phyloP scores from a whole-genome alignment of 495 filamentous ascomycete species.

The Xylaria cubensis region DNA sequence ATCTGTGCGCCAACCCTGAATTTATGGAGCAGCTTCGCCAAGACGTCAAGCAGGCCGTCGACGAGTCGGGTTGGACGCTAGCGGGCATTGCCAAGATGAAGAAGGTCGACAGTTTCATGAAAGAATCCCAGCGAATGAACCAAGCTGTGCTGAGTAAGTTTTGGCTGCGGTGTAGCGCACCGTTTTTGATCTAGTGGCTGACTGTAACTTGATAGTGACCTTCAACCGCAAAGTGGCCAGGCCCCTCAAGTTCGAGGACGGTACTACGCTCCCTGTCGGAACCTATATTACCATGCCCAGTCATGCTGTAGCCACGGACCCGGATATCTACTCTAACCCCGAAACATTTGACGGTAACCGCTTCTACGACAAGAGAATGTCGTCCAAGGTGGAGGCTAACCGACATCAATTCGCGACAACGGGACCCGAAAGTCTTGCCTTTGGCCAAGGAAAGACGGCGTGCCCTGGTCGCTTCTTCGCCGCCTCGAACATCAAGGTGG shows the following conservation, averaged over 20 bases:
- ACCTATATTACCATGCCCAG: constrained; percentile 42
- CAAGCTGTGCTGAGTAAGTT: constrained; percentile 32
- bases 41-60: constrained; percentile 47
- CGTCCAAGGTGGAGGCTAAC: constrained; percentile 40
- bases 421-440: constrained; percentile 47
- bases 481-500: constrained; percentile 59
- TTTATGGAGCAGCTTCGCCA: constrained; percentile 56
- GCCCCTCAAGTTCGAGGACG: constrained; percentile 28
- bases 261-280: constrained; percentile 23
- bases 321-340: constrained; percentile 39
- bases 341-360: constrained; percentile 57
- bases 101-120: constrained; percentile 59
- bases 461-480: constrained; percentile 69
- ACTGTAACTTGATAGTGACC: constrained; percentile 20
- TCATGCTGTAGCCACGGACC: constrained; percentile 42
- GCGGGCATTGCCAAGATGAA: constrained; percentile 47
- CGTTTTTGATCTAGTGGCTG: constrained; percentile 6
- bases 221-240: constrained; percentile 28
- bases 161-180: background rate
- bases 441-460: constrained; percentile 62
- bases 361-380: constrained; percentile 54
- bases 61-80: constrained; percentile 35
- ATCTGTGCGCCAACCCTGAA: constrained; percentile 53
- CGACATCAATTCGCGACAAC: constrained; percentile 53
- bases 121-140: constrained; percentile 52